Conservation (phyloP, 1,284 basidiomycete species). For the Moesziomyces antarcticus region DNA sequence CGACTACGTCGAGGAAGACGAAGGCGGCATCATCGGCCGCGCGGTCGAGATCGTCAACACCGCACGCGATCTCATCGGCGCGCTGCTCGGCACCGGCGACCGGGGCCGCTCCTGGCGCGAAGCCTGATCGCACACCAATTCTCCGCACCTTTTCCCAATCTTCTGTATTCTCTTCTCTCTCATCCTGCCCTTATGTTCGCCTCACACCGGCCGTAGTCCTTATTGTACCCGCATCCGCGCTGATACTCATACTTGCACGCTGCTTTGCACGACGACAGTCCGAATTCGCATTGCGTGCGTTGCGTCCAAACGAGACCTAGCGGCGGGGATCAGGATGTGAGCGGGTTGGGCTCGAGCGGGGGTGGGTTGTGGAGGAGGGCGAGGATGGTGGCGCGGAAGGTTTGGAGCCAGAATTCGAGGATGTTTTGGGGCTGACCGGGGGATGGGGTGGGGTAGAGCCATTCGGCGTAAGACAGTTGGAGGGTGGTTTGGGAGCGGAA, state of each 20-base stretch:
- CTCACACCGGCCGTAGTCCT: too few relatives aligned
- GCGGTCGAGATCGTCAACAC: slow-evolving; percentile 67
- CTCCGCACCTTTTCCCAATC: not conserved
- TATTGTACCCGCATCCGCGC: too few relatives aligned
- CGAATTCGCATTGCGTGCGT: too few relatives aligned
- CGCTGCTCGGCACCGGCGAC: slow-evolving; percentile 53
- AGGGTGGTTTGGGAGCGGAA: slow-evolving; percentile 15
- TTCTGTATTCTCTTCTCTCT: too few relatives aligned
- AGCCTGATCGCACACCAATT: slow-evolving; percentile 7
- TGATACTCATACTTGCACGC: too few relatives aligned
- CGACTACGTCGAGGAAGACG: slow-evolving; percentile 66
- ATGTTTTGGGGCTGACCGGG: slow-evolving; percentile 11
- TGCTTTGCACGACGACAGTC: too few relatives aligned
- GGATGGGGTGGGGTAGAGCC: slow-evolving; percentile 21
- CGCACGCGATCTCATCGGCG: slow-evolving; percentile 63
- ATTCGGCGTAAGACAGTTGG: slow-evolving; percentile 33
- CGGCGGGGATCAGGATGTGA: not conserved
- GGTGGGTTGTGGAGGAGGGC: slow-evolving; percentile 2
- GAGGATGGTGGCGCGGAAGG: slow-evolving; percentile 15
- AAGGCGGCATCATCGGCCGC: slow-evolving; percentile 63
- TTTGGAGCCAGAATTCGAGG: slow-evolving; percentile 30
- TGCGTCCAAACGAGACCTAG: not conserved
- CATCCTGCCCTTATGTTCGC: too few relatives aligned
- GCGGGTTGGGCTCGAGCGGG: not conserved
- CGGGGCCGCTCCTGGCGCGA: slow-evolving; percentile 49